A percentile compares a stretch with the other conserved stretches of the same genome.
Evolutionary conservation across 129 eudicot genomes (phyloP).

Genomic region (Flaveria ramosissima): DNA sequence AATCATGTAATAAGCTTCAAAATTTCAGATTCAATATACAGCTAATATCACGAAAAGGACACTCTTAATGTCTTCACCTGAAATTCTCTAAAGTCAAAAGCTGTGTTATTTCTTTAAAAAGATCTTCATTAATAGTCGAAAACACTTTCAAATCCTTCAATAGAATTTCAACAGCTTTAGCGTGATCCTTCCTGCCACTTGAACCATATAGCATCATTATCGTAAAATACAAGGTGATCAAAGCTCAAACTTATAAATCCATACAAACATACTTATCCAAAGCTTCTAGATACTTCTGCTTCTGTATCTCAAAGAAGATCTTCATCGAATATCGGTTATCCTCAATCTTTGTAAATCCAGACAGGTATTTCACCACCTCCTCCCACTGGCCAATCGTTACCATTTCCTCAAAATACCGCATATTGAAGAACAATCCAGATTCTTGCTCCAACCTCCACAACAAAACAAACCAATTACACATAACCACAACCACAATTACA

Average conservation of each 20-base stretch:
- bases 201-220: background rate
- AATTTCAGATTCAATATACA: background rate
- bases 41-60: background rate
- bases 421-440: conserved; percentile 75
- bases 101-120: conserved; percentile 66
- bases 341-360: conserved; percentile 81
- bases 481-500: background rate
- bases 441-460: conserved; percentile 71
- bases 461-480: conserved; percentile 15
- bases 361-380: conserved; percentile 71
- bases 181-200: conserved; percentile 59
- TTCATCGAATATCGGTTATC: conserved; percentile 84
- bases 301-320: conserved; percentile 73
- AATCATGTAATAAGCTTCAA: conserved; percentile 12
- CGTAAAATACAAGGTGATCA: background rate
- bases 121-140: conserved; percentile 63
- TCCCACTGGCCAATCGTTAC: conserved; percentile 82
- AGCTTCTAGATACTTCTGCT: conserved; percentile 87
- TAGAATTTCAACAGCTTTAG: conserved; percentile 66
- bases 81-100: conserved; percentile 65
- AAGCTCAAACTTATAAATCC: background rate
- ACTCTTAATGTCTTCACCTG: conserved; percentile 38
- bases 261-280: conserved; percentile 56
- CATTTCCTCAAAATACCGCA: conserved; percentile 73
- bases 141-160: conserved; percentile 76